Evolutionary conservation across 371 early-diverging fungal species (phyloP).

Genomic region (Mortierella sp.): DNA sequence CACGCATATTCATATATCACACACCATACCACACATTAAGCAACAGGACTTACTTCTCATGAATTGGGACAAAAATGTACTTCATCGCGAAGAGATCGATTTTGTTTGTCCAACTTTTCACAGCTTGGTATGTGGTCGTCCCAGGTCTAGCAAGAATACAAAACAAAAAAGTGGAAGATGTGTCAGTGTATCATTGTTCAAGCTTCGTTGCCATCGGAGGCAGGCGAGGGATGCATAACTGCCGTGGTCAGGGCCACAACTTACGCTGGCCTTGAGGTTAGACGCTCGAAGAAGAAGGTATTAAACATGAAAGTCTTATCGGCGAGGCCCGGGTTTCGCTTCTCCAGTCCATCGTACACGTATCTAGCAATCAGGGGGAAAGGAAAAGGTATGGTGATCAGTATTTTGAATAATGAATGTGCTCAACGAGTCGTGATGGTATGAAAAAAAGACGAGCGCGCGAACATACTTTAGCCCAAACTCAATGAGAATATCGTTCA

Average conservation of each 20-base stretch:
- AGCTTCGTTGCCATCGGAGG: too few species aligned
- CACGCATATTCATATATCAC: neutral
- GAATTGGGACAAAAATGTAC: constrained; percentile 74
- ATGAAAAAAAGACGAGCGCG: neutral
- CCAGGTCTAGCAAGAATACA: neutral
- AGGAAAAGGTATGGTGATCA: neutral
- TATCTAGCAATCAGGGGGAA: constrained; percentile 10
- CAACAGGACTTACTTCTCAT: constrained; percentile 68
- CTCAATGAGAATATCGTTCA: constrained; percentile 75
- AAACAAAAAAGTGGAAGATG: neutral
- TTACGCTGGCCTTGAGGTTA: constrained; percentile 34
- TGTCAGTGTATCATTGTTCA: neutral
- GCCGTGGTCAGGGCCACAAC: neutral
- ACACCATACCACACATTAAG: too few species aligned
- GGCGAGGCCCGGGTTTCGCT: constrained; percentile 19
- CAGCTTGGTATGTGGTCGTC: constrained; percentile 59
- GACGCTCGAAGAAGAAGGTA: constrained; percentile 50
- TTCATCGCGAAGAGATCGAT: constrained; percentile 74
- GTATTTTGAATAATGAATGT: neutral
- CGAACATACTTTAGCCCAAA: constrained; percentile 64
- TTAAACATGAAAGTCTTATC: constrained; percentile 42
- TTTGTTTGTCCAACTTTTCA: constrained; percentile 75
- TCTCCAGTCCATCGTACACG: constrained; percentile 33
- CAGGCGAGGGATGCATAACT: too few species aligned
- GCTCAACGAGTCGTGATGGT: neutral